Base-by-base conservation (phyloP, 2,329 filamentous ascomycete genomes). In the Drechslerella dactyloides region DNA sequence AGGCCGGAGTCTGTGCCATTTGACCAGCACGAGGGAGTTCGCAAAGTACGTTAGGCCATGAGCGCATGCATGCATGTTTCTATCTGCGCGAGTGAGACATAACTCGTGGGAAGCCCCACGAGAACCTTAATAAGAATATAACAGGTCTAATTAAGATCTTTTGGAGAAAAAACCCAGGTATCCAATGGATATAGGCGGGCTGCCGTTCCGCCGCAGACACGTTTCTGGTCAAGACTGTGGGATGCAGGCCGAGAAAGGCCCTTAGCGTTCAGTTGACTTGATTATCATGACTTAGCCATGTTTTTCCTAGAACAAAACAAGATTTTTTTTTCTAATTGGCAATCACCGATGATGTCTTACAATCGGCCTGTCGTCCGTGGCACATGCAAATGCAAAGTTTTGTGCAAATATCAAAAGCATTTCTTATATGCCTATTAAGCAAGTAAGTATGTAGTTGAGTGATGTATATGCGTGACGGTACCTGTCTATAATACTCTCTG, bases 131-230 rank as follows among this genome's bases (percentile, higher is more conserved):
- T 10, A 19, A 5, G n/a, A 23, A 21, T 21, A 48, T 21, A 3
- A 48, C 21, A 48, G 19, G 19, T 48, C 27, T 65, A 61, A 65
- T 72, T 61, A 65, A 55, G 55, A 72, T 65, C 50, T 60, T 65
- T 72, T 65, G 68, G 35, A 33, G 55, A 56, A 72, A 72, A 27
- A 65, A 60, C 59, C 68, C 68, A 56, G 68, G 68, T 72, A 72
- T 65, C 64, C 68, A 44, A 58, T 24, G 27, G 27, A 23, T 27
- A 52, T 62, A 37, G 51, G 33, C 44, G 59, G 60, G 53, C 55
- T 65, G 64, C 68, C 68, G 68, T 72, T 65, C 68, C 68, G 68
- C 60, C 68, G 60, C 60, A 65, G 60, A 56, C 68, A 72, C 68
- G 60, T 65, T 72, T 65, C 48, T 42, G 54, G 66, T 44, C 66